Base-by-base conservation (phyloP, 768 basidiomycete genomes). In the Pleurotus tuber-regium region DNA sequence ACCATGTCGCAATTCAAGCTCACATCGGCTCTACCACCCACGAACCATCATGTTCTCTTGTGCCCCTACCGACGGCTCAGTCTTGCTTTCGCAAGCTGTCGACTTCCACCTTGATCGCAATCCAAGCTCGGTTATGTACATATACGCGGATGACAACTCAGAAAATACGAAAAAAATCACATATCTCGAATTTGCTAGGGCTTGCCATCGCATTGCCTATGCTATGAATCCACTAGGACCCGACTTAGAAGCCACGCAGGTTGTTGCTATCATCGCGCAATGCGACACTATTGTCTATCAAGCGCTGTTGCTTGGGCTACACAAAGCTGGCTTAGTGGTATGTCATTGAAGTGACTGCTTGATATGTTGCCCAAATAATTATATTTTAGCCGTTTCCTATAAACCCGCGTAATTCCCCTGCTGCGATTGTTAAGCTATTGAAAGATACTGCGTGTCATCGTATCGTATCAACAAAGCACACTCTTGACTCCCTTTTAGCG, bases 171-270 rank as follows among this genome's bases (percentile, higher is more conserved):
- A 62, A 6, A 51, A 56, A 26, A 67, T 79, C 24, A 65, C 70
- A 4, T 68, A 70, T 43, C 51, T 74, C 6, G 75, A 79, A 46
- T 79, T 77, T 56, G 68, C 65, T 14, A 69, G 71, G 4, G 78
- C 76, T 9, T 68, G 66, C 31, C 71, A 78, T 52, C 69, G 76
- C 12, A 60, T 71, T 21, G 75, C 76, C 0, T 71, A 72, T 54
- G 54, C 58, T 14, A 38, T 78, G 11, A 64, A 70, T 14, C 75
- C 75, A 1, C 49, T 44, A 26, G 62, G 70, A 1, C 54, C 57
- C 1, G 66, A 71, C n/a, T 66, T 64, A 8, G 4, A 30, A 4
- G 16, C 2, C 16, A 35, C 4, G n/a, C 60, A 61, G 14, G 62
- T 73, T 3, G 53, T 77, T 4, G 72, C 68, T 0, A 56, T 77